Evolutionary conservation across 2,329 filamentous ascomycete genomes (phyloP).

Genomic region (Fusarium lyarnte): DNA sequence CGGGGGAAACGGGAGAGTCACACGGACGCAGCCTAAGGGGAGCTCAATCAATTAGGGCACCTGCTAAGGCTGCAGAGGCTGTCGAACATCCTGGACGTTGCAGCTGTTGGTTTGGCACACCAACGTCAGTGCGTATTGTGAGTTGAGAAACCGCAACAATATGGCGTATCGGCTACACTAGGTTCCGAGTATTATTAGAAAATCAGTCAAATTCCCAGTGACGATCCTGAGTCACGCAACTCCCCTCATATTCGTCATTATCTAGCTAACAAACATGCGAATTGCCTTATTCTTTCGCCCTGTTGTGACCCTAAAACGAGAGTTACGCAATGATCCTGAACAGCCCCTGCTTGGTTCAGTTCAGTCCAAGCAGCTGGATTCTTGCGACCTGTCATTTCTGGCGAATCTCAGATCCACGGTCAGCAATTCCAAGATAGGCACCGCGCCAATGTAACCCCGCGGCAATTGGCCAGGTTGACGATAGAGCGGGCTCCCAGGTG

Average conservation of each 20-base stretch:
- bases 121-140: background rate
- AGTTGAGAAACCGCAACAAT: background rate
- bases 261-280: background rate
- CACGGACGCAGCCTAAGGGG: conserved; percentile 17
- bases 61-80: conserved; percentile 10
- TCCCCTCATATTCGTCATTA: background rate
- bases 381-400: conserved; percentile 23
- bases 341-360: background rate
- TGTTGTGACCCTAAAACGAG: background rate
- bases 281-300: conserved; percentile 2
- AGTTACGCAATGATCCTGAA: background rate
- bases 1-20: conserved; percentile 27
- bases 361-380: conserved; percentile 19
- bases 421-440: conserved; percentile 21
- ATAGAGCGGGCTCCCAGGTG: conserved; percentile 3
- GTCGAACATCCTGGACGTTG: conserved; percentile 20
- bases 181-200: background rate
- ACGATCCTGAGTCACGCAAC: background rate
- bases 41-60: conserved; percentile 23
- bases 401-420: conserved; percentile 31
- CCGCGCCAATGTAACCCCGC: conserved; percentile 10
- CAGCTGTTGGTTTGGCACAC: conserved; percentile 32
- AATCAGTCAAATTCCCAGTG: background rate
- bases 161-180: background rate
- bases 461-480: conserved; percentile 12